A percentile compares a stretch with the other conserved stretches of the same genome.
Conservation (phyloP, 2,329 filamentous ascomycete genomes). For the Calonectria montana region DNA sequence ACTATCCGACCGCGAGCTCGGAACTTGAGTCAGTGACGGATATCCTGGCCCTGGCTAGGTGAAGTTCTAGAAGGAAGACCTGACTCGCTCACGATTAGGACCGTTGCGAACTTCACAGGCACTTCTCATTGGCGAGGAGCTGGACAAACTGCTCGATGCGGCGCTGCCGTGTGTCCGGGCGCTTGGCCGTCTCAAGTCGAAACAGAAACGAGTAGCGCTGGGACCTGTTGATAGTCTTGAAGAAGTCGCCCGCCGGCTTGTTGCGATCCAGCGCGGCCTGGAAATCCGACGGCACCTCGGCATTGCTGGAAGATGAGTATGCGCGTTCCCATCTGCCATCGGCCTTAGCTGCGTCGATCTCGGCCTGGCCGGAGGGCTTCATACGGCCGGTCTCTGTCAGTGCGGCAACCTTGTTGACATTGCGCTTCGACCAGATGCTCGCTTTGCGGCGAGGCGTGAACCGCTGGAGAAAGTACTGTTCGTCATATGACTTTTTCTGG, state of each 20-base stretch:
- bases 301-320: slow-evolving; percentile 62
- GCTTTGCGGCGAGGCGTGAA: slow-evolving; percentile 68
- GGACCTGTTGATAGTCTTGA: slow-evolving; percentile 56
- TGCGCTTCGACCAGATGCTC: slow-evolving; percentile 70
- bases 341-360: slow-evolving; percentile 64
- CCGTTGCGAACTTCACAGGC: slow-evolving; percentile 26
- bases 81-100: background rate
- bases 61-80: background rate
- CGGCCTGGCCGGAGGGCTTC: slow-evolving; percentile 57
- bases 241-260: slow-evolving; percentile 51
- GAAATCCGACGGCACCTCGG: slow-evolving; percentile 62
- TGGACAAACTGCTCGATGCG: slow-evolving; percentile 56
- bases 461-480: slow-evolving; percentile 62
- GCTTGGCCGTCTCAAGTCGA: slow-evolving; percentile 56
- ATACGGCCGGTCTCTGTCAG: slow-evolving; percentile 61
- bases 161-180: slow-evolving; percentile 47
- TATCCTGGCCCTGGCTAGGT: too few species aligned
- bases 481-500: slow-evolving; percentile 58
- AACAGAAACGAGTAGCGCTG: slow-evolving; percentile 60
- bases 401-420: slow-evolving; percentile 62
- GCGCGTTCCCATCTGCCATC: slow-evolving; percentile 70
- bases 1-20: too few species aligned
- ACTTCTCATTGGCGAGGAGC: slow-evolving; percentile 47
- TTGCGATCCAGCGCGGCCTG: slow-evolving; percentile 52
- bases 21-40: too few species aligned